Percentiles rank a stretch among this genome's conserved stretches.
These are phyloP conservation scores for Zymoseptoria pseudotritici DNA, from an alignment of 2,329 filamentous ascomycete genomes.

Conservation along the genomic window DNA sequence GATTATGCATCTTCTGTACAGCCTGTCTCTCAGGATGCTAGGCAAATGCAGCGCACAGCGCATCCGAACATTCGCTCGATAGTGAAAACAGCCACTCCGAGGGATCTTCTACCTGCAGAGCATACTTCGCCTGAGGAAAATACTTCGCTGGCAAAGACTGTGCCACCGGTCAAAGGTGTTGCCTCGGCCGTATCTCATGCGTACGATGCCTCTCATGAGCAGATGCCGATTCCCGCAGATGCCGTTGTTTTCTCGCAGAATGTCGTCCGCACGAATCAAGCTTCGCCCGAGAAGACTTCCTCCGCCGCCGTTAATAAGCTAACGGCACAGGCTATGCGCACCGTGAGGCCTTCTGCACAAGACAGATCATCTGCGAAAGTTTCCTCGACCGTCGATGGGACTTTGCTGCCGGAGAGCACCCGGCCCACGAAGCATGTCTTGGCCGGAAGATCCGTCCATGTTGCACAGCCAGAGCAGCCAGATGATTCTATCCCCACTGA, in stretches of 20 bases:
- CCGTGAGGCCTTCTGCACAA: background rate
- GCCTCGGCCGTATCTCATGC: background rate
- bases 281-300: too few species aligned
- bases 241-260: background rate
- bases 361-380: background rate
- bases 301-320: background rate
- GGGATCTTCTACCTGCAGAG: background rate
- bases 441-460: background rate
- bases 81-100: background rate
- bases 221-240: background rate
- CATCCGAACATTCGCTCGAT: background rate
- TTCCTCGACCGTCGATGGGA: too few species aligned
- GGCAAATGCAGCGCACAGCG: background rate
- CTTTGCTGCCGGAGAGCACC: background rate
- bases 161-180: background rate
- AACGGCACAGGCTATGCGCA: background rate
- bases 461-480: background rate
- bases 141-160: background rate
- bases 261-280: too few species aligned
- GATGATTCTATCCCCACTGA: background rate
- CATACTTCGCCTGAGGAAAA: background rate
- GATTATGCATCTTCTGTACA: background rate
- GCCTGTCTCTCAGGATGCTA: background rate
- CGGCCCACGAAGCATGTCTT: background rate
- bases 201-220: background rate